Conservation (phyloP, 1,284 basidiomycete genomes). For the Polyporus tsugae region DNA sequence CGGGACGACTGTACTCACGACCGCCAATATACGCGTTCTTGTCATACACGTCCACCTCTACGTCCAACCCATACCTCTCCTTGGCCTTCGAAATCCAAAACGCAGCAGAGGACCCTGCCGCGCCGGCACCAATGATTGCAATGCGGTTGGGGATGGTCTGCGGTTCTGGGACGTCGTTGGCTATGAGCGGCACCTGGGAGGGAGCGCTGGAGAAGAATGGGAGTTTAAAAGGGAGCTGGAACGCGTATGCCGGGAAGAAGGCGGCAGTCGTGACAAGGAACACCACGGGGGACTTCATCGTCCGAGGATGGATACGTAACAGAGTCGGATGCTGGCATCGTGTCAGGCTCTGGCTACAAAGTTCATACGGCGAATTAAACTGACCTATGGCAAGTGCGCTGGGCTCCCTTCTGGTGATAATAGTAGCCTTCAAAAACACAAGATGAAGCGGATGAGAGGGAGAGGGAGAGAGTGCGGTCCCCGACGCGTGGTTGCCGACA, state of each 20-base stretch:
- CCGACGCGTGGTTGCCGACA: not conserved
- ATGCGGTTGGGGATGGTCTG: conserved; percentile 45
- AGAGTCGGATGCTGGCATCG: not conserved
- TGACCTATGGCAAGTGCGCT: not conserved
- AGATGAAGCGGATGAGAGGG: not conserved
- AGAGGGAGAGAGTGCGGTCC: not conserved
- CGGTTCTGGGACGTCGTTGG: conserved; percentile 15
- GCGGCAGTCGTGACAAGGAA: conserved; percentile 24
- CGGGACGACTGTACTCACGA: conserved; percentile 58
- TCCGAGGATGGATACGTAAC: conserved; percentile 1
- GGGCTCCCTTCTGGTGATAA: not conserved
- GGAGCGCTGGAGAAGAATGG: conserved; percentile 32
- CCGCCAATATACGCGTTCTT: conserved; percentile 81
- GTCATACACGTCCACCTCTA: conserved; percentile 89
- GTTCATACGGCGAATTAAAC: not conserved
- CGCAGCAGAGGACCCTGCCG: conserved; percentile 85
- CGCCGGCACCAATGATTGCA: conserved; percentile 90
- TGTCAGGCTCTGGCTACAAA: not conserved
- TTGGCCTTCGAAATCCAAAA: conserved; percentile 87
- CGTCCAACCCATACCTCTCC: conserved; percentile 66
- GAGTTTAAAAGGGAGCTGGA: conserved; percentile 28
- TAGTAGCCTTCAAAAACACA: not conserved
- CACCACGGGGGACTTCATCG: conserved; percentile 26
- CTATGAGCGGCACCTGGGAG: conserved; percentile 19
- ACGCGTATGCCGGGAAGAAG: conserved; percentile 29